Base-by-base conservation (phyloP, 495 filamentous ascomycete genomes). In the Neurospora sp. region DNA sequence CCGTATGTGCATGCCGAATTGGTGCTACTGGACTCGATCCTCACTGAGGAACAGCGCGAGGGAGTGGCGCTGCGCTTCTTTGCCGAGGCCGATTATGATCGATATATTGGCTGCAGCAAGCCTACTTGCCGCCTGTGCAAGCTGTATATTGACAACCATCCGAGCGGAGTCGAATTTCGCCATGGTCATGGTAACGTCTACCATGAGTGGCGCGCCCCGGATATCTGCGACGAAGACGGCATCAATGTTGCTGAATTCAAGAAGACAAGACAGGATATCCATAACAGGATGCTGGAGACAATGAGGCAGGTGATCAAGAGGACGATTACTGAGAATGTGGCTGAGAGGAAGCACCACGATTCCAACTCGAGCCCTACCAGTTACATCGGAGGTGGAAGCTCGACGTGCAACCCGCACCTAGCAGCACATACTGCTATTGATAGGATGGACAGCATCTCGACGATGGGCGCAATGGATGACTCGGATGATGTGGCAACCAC, bases 71-170 rank as follows among this genome's bases (percentile, higher is more conserved):
- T 78, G 1, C 73, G 73, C n/a, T 84, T 81, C 74, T 81, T 76
- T 68, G 71, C 72, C 22, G 73, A 79, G 48, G 20, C 70, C 14
- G 41, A 70, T 1, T 79, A 78, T 27, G 80, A 78, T 4, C 39
- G 61, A 6, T 84, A 82, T 70, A 80, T 83, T 6, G 82, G 82
- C 40, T 71, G 72, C 70, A 81, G 79, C 75, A 84, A 84, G 73
- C 81, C 83, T 2, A 79, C 81, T 0, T 84, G 83, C 45, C 75
- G 74, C 3, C 79, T 82, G 9, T 84, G 82, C 69, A 6, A 68
- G 1, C 70, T 76, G 12, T 85, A 82, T 40, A 80, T 83, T 42
- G 40, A 35, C 4, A 68, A 68, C 0, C 79, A 82, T n/a, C 61
- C 68, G 2, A 71, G 53, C 1, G 70, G 77, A 0, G 73, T 82